Base-by-base conservation (phyloP, 768 basidiomycete genomes). In the Termitomyces bulborhizus region DNA sequence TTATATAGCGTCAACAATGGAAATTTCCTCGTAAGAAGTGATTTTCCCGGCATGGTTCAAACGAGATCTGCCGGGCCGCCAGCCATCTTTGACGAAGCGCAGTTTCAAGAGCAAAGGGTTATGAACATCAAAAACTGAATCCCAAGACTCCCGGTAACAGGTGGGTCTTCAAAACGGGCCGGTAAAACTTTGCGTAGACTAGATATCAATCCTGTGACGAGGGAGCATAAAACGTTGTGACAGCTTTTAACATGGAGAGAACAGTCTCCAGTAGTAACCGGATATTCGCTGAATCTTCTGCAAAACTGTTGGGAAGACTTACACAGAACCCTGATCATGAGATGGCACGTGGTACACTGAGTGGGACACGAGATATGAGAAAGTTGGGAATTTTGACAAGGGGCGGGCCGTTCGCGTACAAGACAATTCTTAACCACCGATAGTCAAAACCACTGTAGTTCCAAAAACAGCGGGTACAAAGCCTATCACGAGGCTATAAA, bases 281-380 rank as follows among this genome's bases (percentile, higher is more conserved):
- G 53, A 50, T 7, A 37, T 51, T 52, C 56, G 56, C 56, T 53
- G 27, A 53, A 62, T 57, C 61, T 54, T 59, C 58, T 62, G 61
- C 16, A 32, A 53, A 54, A 54, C 54, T 37, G 15, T 37, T 37
- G 15, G 16, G 15, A 37, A 37, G 36, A 50, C 37, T 29, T 31
- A 37, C 37, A 39, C 18, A 32, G 41, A 43, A n/a, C n/a, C 15
- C 41, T 47, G 46, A 48, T 54, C 57, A 55, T 53, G 31, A 21
- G 46, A 47, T 52, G 37, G 42, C 59, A 60, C 55, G 47, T 59
- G 55, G 16, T 39, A 47, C 53, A 40, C 55, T 47, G 43, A 57
- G 40, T 37, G 42, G 43, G 46, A 53, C 53, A 58, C 42, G 50
- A 57, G 39, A 54, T 41, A 16, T 39, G 29, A 46, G 12, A 42